A percentile compares a stretch with the other conserved stretches of the same genome.
phyloP scores from a whole-genome alignment of 306 rosid species.

The Cotoneaster glaucophyllus region DNA sequence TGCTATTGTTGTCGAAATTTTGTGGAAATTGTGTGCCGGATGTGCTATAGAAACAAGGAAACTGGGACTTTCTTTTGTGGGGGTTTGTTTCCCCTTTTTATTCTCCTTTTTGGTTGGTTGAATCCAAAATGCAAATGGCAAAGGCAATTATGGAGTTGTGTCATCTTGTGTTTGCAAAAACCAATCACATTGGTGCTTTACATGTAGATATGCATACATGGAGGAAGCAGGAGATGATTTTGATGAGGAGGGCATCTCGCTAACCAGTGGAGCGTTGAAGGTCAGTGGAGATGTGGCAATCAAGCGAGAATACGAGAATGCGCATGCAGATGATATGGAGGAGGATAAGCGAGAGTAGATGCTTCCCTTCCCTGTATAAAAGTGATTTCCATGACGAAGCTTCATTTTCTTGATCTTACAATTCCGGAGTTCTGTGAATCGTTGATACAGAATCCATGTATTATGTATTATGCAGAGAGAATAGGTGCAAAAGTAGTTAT shows the following conservation, averaged over 20 bases:
- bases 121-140: neutral
- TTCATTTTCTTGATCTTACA: slow-evolving; percentile 1
- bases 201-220: slow-evolving; percentile 68
- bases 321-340: slow-evolving; percentile 60
- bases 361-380: slow-evolving; percentile 10
- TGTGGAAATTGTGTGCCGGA: neutral
- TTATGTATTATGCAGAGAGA: slow-evolving; percentile 24
- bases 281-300: slow-evolving; percentile 41
- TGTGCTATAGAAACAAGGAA: too few relatives aligned
- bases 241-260: slow-evolving; percentile 84
- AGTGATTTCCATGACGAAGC: neutral
- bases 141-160: too few relatives aligned
- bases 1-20: neutral
- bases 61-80: too few relatives aligned
- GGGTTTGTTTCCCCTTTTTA: too few relatives aligned
- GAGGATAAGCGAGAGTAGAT: slow-evolving; percentile 85
- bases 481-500: slow-evolving; percentile 3
- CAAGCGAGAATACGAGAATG: slow-evolving; percentile 43
- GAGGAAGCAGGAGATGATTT: slow-evolving; percentile 78
- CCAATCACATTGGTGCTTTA: neutral
- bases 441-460: slow-evolving; percentile 8
- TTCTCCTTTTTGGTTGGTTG: neutral
- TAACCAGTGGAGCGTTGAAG: slow-evolving; percentile 52
- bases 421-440: slow-evolving; percentile 25
- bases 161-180: too few relatives aligned